These are phyloP conservation scores for Aurantiochytrium sp. DNA, from an alignment of 108 stramenopile genomes.

Conservation along the genomic window DNA sequence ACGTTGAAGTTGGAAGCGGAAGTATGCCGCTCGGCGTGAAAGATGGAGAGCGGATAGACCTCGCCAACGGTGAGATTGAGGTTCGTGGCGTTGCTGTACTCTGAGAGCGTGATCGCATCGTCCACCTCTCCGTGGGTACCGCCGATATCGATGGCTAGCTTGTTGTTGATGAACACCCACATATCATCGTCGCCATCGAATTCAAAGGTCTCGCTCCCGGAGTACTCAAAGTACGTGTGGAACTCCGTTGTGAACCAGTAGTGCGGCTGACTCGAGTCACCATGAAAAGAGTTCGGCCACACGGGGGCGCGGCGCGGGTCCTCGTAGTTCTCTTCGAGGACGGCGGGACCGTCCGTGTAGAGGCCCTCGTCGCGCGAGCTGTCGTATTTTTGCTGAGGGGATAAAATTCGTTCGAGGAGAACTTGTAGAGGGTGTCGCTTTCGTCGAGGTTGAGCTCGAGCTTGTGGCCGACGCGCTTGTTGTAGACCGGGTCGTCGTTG, in stretches of 20 bases:
- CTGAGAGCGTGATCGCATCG: not conserved
- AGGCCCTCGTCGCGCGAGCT: not conserved
- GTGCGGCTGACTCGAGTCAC: not conserved
- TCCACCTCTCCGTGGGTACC: not conserved
- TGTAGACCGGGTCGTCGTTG: not conserved
- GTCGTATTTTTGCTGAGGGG: not conserved
- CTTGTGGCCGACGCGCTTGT: not conserved
- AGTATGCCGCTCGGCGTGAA: not conserved
- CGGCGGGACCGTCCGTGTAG: not conserved
- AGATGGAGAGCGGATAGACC: not conserved
- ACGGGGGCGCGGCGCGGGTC: not conserved
- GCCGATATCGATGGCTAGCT: not conserved
- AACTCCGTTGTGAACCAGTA: conserved; percentile 8
- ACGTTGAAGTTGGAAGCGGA: not conserved
- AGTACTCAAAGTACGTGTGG: not conserved
- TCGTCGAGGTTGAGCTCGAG: not conserved
- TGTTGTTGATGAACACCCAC: not conserved
- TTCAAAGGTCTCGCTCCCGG: not conserved
- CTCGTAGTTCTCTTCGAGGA: not conserved
- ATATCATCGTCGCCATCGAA: not conserved
- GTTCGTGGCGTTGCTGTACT: not conserved
- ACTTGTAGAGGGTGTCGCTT: not conserved
- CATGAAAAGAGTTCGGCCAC: not conserved
- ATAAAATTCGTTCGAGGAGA: not conserved
- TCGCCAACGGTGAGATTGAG: not conserved